Evolutionary conservation across 2,329 filamentous ascomycete species (phyloP).

Genomic region (Setomelanomma holmii): DNA sequence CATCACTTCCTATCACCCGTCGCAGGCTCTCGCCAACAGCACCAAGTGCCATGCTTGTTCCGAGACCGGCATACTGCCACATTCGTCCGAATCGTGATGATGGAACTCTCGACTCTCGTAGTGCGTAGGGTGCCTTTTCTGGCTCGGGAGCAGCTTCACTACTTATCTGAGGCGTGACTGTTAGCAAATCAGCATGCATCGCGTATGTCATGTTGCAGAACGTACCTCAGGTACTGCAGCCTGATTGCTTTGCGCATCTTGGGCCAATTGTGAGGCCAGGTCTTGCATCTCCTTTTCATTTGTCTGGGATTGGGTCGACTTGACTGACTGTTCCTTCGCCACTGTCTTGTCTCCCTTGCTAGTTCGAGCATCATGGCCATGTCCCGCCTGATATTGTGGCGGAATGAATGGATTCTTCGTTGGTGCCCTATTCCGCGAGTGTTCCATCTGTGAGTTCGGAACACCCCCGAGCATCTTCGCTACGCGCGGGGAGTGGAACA

Average conservation of each 20-base stretch:
- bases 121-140: slow-evolving; percentile 63
- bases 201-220: background rate
- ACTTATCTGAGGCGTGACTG: slow-evolving; percentile 47
- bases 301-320: slow-evolving; percentile 15
- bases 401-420: slow-evolving; percentile 45
- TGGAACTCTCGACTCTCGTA: slow-evolving; percentile 89
- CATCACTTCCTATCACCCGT: slow-evolving; percentile 73
- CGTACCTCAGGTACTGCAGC: slow-evolving; percentile 38
- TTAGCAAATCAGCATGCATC: slow-evolving; percentile 55
- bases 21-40: slow-evolving; percentile 86
- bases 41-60: slow-evolving; percentile 93
- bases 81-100: slow-evolving; percentile 84
- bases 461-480: slow-evolving; percentile 62
- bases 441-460: slow-evolving; percentile 40
- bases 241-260: slow-evolving; percentile 46
- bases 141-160: slow-evolving; percentile 32
- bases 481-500: slow-evolving; percentile 68
- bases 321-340: slow-evolving; percentile 8
- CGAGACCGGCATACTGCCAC: slow-evolving; percentile 94
- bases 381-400: slow-evolving; percentile 6
- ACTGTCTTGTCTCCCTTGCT: slow-evolving; percentile 21
- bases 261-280: slow-evolving; percentile 57
- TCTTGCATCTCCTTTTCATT: slow-evolving; percentile 51
- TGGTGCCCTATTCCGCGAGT: slow-evolving; percentile 39
- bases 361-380: slow-evolving; percentile 28